Evolutionary conservation across 495 filamentous ascomycete species (phyloP).

Genomic region (Tuber aestivum): DNA sequence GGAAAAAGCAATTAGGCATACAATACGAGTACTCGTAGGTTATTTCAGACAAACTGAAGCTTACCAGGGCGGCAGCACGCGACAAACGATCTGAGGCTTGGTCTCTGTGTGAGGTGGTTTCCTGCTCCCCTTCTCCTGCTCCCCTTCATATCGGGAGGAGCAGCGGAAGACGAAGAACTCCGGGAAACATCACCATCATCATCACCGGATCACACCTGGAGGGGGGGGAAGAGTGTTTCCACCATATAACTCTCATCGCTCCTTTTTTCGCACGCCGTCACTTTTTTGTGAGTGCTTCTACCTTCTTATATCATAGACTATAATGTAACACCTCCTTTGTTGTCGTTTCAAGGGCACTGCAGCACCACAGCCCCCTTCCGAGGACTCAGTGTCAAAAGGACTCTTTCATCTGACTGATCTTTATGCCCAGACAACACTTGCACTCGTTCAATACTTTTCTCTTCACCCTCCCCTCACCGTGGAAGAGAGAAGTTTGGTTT

Average conservation of each 20-base stretch:
- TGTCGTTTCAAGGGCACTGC: conserved; percentile 2
- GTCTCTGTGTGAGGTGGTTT: conserved; percentile 2
- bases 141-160: not conserved
- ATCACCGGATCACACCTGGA: not conserved
- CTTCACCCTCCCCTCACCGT: not conserved
- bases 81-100: not conserved
- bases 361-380: not conserved
- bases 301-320: not conserved
- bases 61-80: conserved; percentile 1
- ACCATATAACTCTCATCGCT: not conserved
- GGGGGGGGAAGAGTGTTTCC: not conserved
- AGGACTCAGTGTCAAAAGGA: not conserved
- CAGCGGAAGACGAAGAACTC: not conserved
- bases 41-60: not conserved
- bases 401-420: conserved; percentile 2
- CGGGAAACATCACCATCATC: no score
- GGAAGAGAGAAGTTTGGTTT: not conserved
- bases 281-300: not conserved
- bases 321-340: not conserved
- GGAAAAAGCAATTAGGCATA: not conserved
- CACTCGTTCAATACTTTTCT: conserved; percentile 2
- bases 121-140: not conserved
- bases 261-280: not conserved
- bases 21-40: no score
- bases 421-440: not conserved